Evolutionary conservation across 1,284 basidiomycete genomes (phyloP).

Genomic region (Ceratobasidium sp.): DNA sequence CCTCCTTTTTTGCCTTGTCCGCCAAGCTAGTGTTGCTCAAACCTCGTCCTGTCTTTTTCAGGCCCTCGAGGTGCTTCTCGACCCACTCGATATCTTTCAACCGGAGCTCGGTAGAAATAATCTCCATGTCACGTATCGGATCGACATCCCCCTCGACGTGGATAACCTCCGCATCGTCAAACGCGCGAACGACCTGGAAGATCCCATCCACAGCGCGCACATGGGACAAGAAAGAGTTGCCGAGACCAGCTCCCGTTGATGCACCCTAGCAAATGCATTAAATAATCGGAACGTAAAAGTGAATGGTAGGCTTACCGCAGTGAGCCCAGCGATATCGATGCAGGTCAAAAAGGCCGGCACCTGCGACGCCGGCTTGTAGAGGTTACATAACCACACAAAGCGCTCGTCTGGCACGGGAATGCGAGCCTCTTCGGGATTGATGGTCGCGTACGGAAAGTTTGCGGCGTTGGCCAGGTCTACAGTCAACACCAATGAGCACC

Average conservation of each 20-base stretch:
- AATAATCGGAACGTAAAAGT: constrained; percentile 16
- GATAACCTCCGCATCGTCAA: constrained; percentile 98
- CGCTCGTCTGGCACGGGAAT: constrained; percentile 97
- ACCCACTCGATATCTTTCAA: constrained; percentile 99
- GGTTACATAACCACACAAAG: constrained; percentile 92
- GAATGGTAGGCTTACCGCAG: constrained; percentile 69
- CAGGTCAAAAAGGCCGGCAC: constrained; percentile 97
- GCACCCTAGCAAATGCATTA: constrained; percentile 72
- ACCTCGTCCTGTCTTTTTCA: constrained; percentile 77
- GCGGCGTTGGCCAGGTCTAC: constrained; percentile 95
- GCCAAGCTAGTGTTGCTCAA: constrained; percentile 86
- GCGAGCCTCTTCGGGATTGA: constrained; percentile 91
- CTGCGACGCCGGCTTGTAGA: constrained; percentile 90
- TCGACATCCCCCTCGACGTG: constrained; percentile 99
- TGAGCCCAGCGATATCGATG: constrained; percentile 99
- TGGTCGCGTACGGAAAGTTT: constrained; percentile 99
- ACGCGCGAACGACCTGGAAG: constrained; percentile 98
- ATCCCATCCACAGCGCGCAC: constrained; percentile 99
- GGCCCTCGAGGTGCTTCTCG: constrained; percentile 86
- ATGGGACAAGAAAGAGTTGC: constrained; percentile 97
- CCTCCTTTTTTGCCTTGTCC: constrained; percentile 97
- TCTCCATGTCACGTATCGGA: constrained; percentile 96
- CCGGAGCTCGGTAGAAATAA: constrained; percentile 93
- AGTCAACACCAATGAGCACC: background rate
- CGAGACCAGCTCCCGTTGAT: constrained; percentile 97